A percentile compares a stretch with the other conserved stretches of the same genome.
Conservation (phyloP, 225 moss, liverwort and hornwort genomes). For the Pseudisothecium myosuroides region DNA sequence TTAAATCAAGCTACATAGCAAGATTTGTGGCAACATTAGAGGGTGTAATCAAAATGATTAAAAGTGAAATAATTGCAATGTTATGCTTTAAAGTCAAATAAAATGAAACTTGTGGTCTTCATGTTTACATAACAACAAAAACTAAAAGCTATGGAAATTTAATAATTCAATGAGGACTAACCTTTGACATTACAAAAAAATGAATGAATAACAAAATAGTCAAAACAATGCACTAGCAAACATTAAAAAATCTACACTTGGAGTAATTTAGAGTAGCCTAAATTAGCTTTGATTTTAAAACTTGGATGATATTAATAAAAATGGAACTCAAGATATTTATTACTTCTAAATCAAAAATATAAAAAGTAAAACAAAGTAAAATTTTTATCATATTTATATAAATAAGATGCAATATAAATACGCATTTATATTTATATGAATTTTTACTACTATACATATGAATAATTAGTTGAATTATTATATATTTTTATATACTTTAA, state of each 20-base stretch:
- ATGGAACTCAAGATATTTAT: not conserved
- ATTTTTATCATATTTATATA: not conserved
- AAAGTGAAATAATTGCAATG: accelerated
- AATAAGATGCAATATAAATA: not conserved
- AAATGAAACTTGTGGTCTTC: not conserved
- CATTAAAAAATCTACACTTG: accelerated
- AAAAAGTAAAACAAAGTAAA: not conserved
- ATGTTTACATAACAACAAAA: not conserved
- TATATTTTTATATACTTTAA: too few relatives aligned
- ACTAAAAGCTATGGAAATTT: not conserved
- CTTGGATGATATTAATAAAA: not conserved
- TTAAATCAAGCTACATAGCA: not conserved
- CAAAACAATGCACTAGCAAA: not conserved
- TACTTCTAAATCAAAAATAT: not conserved
- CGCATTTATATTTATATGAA: too few relatives aligned
- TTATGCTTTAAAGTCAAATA: not conserved
- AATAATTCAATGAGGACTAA: not conserved
- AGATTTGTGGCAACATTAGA: not conserved
- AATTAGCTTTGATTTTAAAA: not conserved
- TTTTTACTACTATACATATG: too few relatives aligned
- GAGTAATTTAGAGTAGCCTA: not conserved
- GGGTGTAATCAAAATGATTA: not conserved
- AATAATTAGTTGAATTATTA: too few relatives aligned
- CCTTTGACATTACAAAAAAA: not conserved
- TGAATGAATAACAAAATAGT: not conserved